Evolutionary conservation across 73 alveolate genomes (phyloP).

Genomic region (Diophrys sp.): DNA sequence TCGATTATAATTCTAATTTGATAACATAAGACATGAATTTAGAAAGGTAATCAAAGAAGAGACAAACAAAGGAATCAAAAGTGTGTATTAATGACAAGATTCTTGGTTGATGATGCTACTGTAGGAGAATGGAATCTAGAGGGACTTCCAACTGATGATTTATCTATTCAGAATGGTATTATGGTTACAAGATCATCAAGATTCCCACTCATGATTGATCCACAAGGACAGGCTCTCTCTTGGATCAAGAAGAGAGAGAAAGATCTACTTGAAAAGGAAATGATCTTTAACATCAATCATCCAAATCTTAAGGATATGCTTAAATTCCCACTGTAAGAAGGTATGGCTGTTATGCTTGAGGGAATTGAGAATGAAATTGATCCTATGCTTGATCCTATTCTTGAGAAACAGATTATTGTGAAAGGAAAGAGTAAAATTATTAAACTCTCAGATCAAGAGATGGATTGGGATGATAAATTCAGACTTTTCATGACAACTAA

Average conservation of each 20-base stretch:
- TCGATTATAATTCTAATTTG: neutral
- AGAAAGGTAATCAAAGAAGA: no score
- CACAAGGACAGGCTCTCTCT: constrained; percentile 98
- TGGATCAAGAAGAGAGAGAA: constrained; percentile 93
- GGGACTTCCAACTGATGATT: constrained; percentile 99
- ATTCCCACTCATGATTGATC: constrained; percentile 98
- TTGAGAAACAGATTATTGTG: constrained; percentile 96
- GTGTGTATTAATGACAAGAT: no score
- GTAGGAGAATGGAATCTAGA: constrained; percentile 99
- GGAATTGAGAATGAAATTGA: constrained; percentile 99
- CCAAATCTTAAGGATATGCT: constrained; percentile 87
- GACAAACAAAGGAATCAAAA: no score
- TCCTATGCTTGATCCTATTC: constrained; percentile 99
- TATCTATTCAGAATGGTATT: constrained; percentile 98
- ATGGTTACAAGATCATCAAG: constrained; percentile 99
- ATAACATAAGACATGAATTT: neutral
- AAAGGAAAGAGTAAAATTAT: constrained; percentile 93
- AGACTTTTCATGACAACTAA: constrained; percentile 97
- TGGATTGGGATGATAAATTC: constrained; percentile 93
- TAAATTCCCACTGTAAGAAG: constrained; percentile 85
- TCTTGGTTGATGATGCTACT: constrained; percentile 99
- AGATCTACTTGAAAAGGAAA: constrained; percentile 67
- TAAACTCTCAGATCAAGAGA: constrained; percentile 96
- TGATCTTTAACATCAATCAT: constrained; percentile 83
- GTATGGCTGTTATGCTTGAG: constrained; percentile 95